Percentiles rank a stretch among this genome's conserved stretches.
These are phyloP conservation scores for Sporothrix pseudoabietina DNA, from an alignment of 2,329 filamentous ascomycete genomes.

Conservation along the genomic window DNA sequence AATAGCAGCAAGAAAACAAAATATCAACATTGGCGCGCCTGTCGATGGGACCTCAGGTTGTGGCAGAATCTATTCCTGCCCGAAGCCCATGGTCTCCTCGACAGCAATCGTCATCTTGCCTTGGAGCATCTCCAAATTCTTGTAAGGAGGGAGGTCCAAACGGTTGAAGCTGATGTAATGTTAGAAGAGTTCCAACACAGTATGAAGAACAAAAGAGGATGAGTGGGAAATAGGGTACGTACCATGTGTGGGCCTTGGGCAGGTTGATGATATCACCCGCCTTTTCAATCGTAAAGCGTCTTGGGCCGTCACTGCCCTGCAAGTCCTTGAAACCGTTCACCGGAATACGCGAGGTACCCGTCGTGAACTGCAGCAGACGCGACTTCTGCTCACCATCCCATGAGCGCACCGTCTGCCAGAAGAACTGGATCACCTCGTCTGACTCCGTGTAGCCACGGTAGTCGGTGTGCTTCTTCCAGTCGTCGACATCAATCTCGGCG, in stretches of 20 bases:
- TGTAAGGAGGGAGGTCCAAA: conserved; percentile 75
- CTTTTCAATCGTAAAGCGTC: conserved; percentile 97
- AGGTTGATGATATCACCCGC: conserved; percentile 86
- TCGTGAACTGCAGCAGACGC: conserved; percentile 92
- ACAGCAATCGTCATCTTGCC: conserved; percentile 94
- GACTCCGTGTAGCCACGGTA: conserved; percentile 98
- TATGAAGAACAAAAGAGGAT: conserved; percentile 3
- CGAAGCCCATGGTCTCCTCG: conserved; percentile 98
- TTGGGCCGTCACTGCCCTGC: conserved; percentile 92
- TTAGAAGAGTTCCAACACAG: background rate
- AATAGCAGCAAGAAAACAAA: background rate
- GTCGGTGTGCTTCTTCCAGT: conserved; percentile 99
- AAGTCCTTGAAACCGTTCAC: conserved; percentile 99
- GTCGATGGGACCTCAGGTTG: background rate
- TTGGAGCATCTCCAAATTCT: conserved; percentile 80
- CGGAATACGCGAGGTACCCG: conserved; percentile 94
- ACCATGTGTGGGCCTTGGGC: conserved; percentile 98
- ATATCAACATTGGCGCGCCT: background rate
- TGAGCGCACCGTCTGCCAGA: conserved; percentile 95
- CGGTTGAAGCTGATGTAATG: background rate
- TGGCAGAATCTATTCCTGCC: conserved; percentile 74
- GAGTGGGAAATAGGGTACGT: conserved; percentile 46
- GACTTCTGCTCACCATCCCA: conserved; percentile 99
- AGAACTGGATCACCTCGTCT: conserved; percentile 96
- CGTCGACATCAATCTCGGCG: conserved; percentile 98